These are phyloP conservation scores for Fomitopsis palustris DNA, from an alignment of 1,284 basidiomycete genomes.

Conservation along the genomic window DNA sequence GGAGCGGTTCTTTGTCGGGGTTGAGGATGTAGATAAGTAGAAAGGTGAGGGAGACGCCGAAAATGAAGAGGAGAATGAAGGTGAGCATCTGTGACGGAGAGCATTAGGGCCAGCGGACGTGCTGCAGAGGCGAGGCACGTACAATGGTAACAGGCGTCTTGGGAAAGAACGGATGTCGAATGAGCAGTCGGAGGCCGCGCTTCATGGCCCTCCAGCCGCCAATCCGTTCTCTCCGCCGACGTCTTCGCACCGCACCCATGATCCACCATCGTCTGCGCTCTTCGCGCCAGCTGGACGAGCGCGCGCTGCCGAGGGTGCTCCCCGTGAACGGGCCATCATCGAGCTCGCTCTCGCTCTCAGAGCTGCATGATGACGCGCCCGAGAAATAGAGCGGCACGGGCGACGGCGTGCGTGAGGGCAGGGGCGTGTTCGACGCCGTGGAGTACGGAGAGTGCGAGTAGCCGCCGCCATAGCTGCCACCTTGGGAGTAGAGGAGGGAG, in stretches of 20 bases:
- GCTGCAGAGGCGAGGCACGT: constrained; percentile 27
- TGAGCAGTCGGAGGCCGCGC: constrained; percentile 49
- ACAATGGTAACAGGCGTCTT: constrained; percentile 80
- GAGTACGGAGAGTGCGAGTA: constrained; percentile 26
- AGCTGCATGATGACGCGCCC: constrained; percentile 48
- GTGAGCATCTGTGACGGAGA: constrained; percentile 54
- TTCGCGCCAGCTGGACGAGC: constrained; percentile 20
- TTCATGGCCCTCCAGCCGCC: constrained; percentile 43
- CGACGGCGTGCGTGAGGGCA: constrained; percentile 35
- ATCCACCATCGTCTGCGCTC: constrained; percentile 35
- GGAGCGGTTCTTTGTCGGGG: constrained; percentile 91
- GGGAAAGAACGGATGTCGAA: constrained; percentile 77
- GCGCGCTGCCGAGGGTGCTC: constrained; percentile 29
- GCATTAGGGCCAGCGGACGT: not conserved
- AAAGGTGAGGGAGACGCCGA: constrained; percentile 76
- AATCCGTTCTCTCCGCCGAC: constrained; percentile 32
- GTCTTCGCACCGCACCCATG: constrained; percentile 26
- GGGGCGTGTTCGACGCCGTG: constrained; percentile 30
- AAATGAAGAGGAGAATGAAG: constrained; percentile 66
- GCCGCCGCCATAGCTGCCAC: constrained; percentile 9
- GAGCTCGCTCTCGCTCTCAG: constrained; percentile 65
- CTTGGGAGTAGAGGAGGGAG: constrained; percentile 22
- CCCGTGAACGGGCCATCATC: constrained; percentile 48
- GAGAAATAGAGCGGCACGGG: constrained; percentile 35
- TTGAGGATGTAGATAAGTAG: constrained; percentile 90